Base-by-base conservation (phyloP, 305 asterid genomes). In the Ajuga reptans region DNA sequence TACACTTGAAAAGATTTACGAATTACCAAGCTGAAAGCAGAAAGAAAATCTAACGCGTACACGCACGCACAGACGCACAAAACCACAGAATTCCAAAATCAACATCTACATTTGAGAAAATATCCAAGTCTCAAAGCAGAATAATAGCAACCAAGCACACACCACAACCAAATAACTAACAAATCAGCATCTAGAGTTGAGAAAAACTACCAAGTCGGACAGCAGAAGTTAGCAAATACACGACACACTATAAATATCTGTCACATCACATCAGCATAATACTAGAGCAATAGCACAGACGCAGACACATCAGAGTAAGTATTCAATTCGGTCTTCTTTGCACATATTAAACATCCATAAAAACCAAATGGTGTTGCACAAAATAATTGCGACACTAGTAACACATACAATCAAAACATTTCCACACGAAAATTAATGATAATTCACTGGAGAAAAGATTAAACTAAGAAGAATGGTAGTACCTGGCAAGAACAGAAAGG, bases 401-500 rank as follows among this genome's bases (percentile, higher is more conserved):
- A 52, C 43, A 57, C 9, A 27, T 4, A 33, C 3, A 14, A 27
- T 46, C 51, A 31, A 21, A 6, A 57, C 54, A 68, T n/a, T 39
- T 56, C 39, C 47, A 18, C 10, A 33, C 4, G 58, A 10, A 49
- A 69, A 10, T 36, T 49, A 53, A 11, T 2, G 33, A 9, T 0
- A 34, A 37, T 24, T 14, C 45, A 39, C 14, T 12, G 34, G 14
- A 36, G 2, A 10, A 65, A 47, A 34, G 14, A 10, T 5, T 0
- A 47, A 15, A 61, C 49, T 29, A 4, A 6, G 17, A 4, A 5
- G 34, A 14, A 6, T 50, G 29, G 15, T 7, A 45, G 42, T 10
- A 84, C 98, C 96, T 88, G 60, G 96, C 87, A 8, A 86, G 85
- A 34, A 83, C 91, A 58, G 96, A 87, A 69, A 84, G 98, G 55